Evolutionary conservation across 2,329 filamentous ascomycete genomes (phyloP).

Genomic region (Fusarium buxicola): DNA sequence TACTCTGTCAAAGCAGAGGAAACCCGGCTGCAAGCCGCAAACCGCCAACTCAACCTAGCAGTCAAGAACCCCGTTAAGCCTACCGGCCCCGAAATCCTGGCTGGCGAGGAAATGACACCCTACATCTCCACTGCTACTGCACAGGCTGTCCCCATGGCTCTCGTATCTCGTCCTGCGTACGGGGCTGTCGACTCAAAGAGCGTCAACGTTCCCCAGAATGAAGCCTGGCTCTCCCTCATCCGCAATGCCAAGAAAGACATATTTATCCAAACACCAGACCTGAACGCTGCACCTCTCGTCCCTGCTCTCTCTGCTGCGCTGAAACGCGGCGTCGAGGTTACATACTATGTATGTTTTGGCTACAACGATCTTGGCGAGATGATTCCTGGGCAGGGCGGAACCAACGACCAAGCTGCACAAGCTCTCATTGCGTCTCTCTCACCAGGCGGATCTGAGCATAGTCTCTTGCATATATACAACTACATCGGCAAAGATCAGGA

Average conservation of each 20-base stretch:
- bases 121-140: constrained; percentile 62
- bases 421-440: constrained; percentile 68
- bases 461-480: constrained; percentile 69
- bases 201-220: constrained; percentile 77
- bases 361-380: constrained; percentile 85
- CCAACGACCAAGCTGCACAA: constrained; percentile 77
- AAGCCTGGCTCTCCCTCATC: constrained; percentile 77
- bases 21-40: constrained; percentile 67
- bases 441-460: constrained; percentile 50
- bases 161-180: constrained; percentile 77
- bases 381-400: constrained; percentile 79
- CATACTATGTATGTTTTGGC: constrained; percentile 78
- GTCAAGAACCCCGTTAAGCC: constrained; percentile 62
- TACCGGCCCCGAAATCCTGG: constrained; percentile 64
- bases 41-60: constrained; percentile 74
- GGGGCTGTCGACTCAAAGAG: constrained; percentile 71
- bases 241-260: constrained; percentile 71
- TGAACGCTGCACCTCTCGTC: constrained; percentile 77
- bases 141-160: constrained; percentile 74
- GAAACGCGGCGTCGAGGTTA: constrained; percentile 74
- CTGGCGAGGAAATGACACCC: constrained; percentile 71
- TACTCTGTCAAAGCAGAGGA: constrained; percentile 64
- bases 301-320: constrained; percentile 72
- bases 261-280: constrained; percentile 83
- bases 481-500: constrained; percentile 82